Evolutionary conservation across 768 basidiomycete genomes (phyloP), one percentile per base, ranked within the genome.

Genomic region (Xerocomus spinulosus): DNA sequence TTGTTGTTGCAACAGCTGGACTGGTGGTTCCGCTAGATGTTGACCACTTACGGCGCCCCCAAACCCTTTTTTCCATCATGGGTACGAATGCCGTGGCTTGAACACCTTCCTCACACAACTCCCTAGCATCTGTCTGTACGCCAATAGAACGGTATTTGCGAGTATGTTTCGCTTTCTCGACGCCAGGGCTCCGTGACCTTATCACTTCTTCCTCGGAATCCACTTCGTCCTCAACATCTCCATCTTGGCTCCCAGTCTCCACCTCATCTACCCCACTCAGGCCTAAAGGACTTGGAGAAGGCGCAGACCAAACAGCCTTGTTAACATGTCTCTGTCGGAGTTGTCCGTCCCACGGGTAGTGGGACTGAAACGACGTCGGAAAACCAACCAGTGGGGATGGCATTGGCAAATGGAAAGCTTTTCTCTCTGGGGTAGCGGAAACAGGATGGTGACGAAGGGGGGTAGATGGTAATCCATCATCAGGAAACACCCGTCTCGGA

Each of bases 321-420:
- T 78, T 74, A 2, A 85, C 85, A 65, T 93, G 91, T 50, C 75
- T 78, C 54, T 86, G 81, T 48, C 92, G 92, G 51, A 81, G 82
- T 7, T 90, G 87, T 32, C 62, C 71, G 59, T 97, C 94, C 90
- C 91, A 92, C 2, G 86, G 87, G 67, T 96, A 92, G 6, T 76
- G 69, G 66, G 87, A 91, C 14, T 73, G 73, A 49, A 89, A 70
- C 13, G 77, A 70, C 14, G 71, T 68, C 8, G 86, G 83, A 25
- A 83, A 72, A 3, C 80, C 80, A 39, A 54, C 51, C 35, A 49
- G 58, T 35, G 57, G 68, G 7, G 73, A 69, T n/a, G 68, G 66
- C 26, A 66, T 59, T 21, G 70, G 54, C 9, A 62, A 53, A 21
- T 44, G 59, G 18, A 53, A 53, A 5, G 33, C 4, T 34, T 54